Percentiles rank a stretch among this genome's conserved stretches.
These are phyloP conservation scores for Blepharisma stoltei DNA, from an alignment of 73 alveolate genomes.

Conservation along the genomic window DNA sequence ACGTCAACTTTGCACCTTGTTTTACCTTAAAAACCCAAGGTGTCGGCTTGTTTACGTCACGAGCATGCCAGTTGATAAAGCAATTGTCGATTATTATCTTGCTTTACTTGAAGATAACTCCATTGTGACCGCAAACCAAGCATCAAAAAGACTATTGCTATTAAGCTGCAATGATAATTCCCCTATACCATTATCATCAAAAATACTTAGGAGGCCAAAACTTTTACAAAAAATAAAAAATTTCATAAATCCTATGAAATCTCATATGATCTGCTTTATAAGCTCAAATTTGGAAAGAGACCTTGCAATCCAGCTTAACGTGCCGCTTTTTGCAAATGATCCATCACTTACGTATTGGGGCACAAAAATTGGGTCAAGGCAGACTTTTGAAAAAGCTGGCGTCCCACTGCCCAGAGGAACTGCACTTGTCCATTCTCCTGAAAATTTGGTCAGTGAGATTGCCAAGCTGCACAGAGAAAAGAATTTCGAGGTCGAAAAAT, in stretches of 20 bases:
- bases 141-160: neutral
- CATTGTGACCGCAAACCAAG: neutral
- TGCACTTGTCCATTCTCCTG: neutral
- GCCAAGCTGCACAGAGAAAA: neutral
- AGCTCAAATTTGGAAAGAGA: constrained; percentile 9
- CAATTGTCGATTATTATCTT: neutral
- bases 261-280: neutral
- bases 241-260: neutral
- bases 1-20: neutral
- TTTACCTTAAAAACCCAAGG: neutral
- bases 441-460: neutral
- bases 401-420: neutral
- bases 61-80: neutral
- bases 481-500: neutral
- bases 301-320: neutral
- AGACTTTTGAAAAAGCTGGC: neutral
- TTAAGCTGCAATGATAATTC: neutral
- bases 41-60: neutral
- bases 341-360: neutral
- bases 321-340: neutral
- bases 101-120: neutral
- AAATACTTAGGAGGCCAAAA: constrained; percentile 8
- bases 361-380: neutral
- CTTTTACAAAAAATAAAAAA: constrained; percentile 1
- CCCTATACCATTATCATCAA: neutral